These are phyloP conservation scores for Apiotrichum akiyoshidainum DNA, from an alignment of 1,284 basidiomycete species.

Conservation along the genomic window DNA sequence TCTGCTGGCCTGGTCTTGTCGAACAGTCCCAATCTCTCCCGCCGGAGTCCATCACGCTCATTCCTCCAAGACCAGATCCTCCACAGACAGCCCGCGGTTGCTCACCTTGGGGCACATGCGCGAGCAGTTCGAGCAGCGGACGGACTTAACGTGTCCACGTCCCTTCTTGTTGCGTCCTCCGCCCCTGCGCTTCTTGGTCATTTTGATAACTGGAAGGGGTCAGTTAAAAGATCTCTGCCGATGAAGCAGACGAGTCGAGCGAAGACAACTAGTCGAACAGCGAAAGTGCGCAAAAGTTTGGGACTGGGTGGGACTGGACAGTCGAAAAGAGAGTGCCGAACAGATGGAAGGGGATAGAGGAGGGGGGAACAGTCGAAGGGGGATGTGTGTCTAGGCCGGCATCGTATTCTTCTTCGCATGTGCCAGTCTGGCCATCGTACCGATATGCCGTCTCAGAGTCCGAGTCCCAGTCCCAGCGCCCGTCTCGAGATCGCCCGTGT, in stretches of 20 bases:
- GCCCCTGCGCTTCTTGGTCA: slow-evolving; percentile 99
- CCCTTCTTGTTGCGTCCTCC: slow-evolving; percentile 97
- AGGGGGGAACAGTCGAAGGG: neutral
- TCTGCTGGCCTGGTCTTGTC: slow-evolving; percentile 10
- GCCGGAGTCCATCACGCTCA: too few species aligned
- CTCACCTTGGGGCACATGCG: slow-evolving; percentile 70
- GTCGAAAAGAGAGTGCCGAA: neutral
- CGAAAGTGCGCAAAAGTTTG: too few species aligned
- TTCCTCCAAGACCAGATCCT: neutral
- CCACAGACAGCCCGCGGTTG: slow-evolving; percentile 4
- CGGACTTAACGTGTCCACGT: slow-evolving; percentile 88
- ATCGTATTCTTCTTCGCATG: neutral
- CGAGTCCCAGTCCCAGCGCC: neutral
- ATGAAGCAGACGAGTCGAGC: slow-evolving; percentile 1
- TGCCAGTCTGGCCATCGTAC: neutral
- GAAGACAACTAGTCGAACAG: too few species aligned
- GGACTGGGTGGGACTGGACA: neutral
- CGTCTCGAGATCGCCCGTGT: neutral
- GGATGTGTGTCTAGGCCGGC: neutral
- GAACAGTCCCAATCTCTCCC: neutral
- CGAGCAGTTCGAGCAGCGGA: slow-evolving; percentile 96
- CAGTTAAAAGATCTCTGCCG: slow-evolving; percentile 2
- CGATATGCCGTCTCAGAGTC: too few species aligned
- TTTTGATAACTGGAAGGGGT: slow-evolving; percentile 26
- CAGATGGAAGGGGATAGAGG: neutral